phyloP scores from a whole-genome alignment of 208 protist species.

The Acanthamoeba lenticulata region DNA sequence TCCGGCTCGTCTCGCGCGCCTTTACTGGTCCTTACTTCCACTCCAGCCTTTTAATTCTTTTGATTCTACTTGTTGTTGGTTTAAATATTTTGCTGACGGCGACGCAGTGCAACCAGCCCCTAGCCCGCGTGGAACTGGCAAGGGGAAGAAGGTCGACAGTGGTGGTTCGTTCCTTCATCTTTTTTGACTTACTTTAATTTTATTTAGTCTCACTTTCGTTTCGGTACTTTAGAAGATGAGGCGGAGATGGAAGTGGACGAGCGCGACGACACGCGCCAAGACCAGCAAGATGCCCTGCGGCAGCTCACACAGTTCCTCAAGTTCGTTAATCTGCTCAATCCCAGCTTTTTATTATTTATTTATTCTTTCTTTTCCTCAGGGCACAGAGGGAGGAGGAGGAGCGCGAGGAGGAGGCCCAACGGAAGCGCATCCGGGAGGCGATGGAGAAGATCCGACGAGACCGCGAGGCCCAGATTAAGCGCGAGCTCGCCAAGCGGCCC shows the following conservation, averaged over 20 bases:
- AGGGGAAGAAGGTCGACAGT: background rate
- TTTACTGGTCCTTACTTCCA: background rate
- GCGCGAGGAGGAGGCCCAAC: background rate
- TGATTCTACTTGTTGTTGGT: background rate
- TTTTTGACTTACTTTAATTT: too few species aligned
- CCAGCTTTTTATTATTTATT: too few species aligned
- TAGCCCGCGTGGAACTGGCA: background rate
- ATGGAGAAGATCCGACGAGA: background rate
- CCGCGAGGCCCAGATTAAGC: background rate
- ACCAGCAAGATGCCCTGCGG: too few species aligned
- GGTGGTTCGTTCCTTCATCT: too few species aligned
- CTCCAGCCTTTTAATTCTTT: background rate
- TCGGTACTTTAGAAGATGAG: too few species aligned
- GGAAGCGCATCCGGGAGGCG: background rate
- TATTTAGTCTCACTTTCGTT: too few species aligned
- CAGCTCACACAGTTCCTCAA: too few species aligned
- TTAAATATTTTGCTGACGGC: background rate
- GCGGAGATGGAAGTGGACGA: too few species aligned
- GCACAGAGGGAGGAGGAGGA: constrained; percentile 14
- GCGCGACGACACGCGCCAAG: too few species aligned
- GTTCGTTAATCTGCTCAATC: too few species aligned
- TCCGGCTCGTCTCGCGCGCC: background rate
- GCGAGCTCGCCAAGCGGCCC: background rate
- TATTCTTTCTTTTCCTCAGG: too few species aligned
- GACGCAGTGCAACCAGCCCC: background rate